Conservation (phyloP, 148 eudicot species). For the Polygonum aviculare region DNA sequence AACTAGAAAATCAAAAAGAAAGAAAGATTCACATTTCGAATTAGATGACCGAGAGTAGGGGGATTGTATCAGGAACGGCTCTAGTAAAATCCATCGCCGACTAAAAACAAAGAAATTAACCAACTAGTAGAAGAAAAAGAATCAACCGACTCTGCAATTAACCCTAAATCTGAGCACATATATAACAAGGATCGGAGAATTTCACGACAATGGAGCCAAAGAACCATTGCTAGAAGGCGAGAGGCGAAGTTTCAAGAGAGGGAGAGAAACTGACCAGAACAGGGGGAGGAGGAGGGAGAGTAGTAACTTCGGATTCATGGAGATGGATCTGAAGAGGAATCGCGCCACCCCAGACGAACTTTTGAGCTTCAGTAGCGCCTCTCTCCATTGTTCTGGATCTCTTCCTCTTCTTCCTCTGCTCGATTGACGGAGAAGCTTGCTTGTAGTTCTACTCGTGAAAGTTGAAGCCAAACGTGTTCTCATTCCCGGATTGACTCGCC, state of each 20-base stretch:
- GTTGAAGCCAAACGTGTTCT: not conserved
- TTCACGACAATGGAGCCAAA: not conserved
- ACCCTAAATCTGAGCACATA: not conserved
- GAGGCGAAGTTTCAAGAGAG: not conserved
- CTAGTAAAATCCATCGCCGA: not conserved
- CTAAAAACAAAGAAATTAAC: not conserved
- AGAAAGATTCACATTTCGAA: not conserved
- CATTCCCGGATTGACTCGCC: not conserved
- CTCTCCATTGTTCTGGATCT: slow-evolving; percentile 18
- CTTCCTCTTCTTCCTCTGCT: not conserved
- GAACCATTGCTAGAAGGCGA: not conserved
- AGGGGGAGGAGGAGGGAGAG: slow-evolving; percentile 88
- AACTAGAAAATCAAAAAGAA: not conserved
- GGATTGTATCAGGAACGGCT: not conserved
- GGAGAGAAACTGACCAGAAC: slow-evolving; percentile 41
- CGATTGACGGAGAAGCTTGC: not conserved
- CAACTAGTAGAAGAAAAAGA: not conserved
- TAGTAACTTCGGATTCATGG: slow-evolving; percentile 89
- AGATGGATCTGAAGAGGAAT: slow-evolving; percentile 88
- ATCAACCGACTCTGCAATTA: not conserved
- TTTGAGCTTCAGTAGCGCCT: slow-evolving; percentile 46
- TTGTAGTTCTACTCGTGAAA: slow-evolving; percentile 2
- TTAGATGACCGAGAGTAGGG: not conserved
- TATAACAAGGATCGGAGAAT: not conserved
- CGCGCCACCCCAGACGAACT: slow-evolving; percentile 73